A percentile compares a stretch with the other conserved stretches of the same genome.
These are phyloP conservation scores for Colletotrichum tabaci DNA, from an alignment of 2,329 filamentous ascomycete species.

Conservation along the genomic window DNA sequence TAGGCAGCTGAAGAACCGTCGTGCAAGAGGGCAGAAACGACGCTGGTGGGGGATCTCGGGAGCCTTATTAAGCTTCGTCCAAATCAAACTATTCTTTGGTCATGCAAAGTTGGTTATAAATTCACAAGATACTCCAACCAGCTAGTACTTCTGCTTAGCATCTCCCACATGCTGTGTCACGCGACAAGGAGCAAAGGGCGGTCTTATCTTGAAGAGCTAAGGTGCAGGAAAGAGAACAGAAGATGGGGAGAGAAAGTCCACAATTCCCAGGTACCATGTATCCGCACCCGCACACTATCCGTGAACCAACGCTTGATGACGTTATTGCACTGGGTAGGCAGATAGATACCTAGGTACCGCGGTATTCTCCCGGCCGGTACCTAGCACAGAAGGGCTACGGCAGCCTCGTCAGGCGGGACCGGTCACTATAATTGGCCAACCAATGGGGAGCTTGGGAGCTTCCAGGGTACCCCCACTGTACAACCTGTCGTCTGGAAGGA, in stretches of 20 bases:
- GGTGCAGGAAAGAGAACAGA: background rate
- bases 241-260: background rate
- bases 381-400: conserved; percentile 14
- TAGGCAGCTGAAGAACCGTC: background rate
- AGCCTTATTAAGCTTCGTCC: background rate
- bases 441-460: conserved; percentile 42
- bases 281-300: no score
- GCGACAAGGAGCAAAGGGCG: background rate
- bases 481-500: conserved; percentile 35
- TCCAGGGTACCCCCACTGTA: conserved; percentile 34
- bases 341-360: no score
- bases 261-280: conserved; percentile 8
- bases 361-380: conserved; percentile 6
- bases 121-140: background rate
- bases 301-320: conserved; percentile 30
- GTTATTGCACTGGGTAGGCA: conserved; percentile 14
- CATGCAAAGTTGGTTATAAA: background rate
- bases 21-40: background rate
- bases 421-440: conserved; percentile 30
- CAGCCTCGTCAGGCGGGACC: conserved; percentile 39
- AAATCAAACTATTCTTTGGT: no score
- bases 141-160: background rate
- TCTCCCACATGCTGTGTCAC: background rate
- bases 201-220: background rate
- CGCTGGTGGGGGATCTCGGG: no score